Percentiles rank a stretch among this genome's conserved stretches.
phyloP scores from a whole-genome alignment of 2,329 filamentous ascomycete genomes.

The Botryotinia narcissicola region DNA sequence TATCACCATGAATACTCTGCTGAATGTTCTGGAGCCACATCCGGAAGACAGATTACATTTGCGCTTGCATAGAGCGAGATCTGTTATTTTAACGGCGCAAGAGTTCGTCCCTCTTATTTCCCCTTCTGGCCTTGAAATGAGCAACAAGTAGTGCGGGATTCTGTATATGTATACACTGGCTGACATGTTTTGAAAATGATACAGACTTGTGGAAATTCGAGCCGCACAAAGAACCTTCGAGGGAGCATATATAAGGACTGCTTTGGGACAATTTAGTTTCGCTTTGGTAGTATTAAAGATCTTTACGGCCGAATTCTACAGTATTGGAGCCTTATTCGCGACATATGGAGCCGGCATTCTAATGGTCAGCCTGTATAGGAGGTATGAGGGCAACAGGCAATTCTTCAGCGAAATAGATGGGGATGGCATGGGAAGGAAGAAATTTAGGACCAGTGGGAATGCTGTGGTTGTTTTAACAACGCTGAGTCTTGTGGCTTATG shows the following conservation, averaged over 20 bases:
- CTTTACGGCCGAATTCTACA: conserved; percentile 95
- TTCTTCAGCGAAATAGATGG: conserved; percentile 66
- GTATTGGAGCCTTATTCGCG: conserved; percentile 93
- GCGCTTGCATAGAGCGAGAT: conserved; percentile 78
- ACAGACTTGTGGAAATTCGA: conserved; percentile 79
- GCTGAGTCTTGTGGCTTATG: conserved; percentile 57
- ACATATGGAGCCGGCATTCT: conserved; percentile 85
- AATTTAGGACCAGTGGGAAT: conserved; percentile 63
- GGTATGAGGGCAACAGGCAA: conserved; percentile 88
- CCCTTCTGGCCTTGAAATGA: background rate
- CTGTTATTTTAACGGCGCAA: conserved; percentile 73
- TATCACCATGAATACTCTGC: conserved; percentile 20
- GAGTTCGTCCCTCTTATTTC: conserved; percentile 47
- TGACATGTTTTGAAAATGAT: conserved; percentile 7
- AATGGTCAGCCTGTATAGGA: conserved; percentile 77
- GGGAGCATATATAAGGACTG: conserved; percentile 93
- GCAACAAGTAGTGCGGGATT: background rate
- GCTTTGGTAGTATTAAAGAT: conserved; percentile 93
- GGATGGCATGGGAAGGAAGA: conserved; percentile 47
- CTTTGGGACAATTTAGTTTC: conserved; percentile 92
- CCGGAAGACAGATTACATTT: conserved; percentile 74
- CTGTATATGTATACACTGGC: background rate
- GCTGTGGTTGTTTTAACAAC: conserved; percentile 57
- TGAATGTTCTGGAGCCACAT: conserved; percentile 50
- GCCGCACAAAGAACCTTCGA: conserved; percentile 96